phyloP scores from a whole-genome alignment of 139 green algal species.

The Ettlia oleoabundans region DNA sequence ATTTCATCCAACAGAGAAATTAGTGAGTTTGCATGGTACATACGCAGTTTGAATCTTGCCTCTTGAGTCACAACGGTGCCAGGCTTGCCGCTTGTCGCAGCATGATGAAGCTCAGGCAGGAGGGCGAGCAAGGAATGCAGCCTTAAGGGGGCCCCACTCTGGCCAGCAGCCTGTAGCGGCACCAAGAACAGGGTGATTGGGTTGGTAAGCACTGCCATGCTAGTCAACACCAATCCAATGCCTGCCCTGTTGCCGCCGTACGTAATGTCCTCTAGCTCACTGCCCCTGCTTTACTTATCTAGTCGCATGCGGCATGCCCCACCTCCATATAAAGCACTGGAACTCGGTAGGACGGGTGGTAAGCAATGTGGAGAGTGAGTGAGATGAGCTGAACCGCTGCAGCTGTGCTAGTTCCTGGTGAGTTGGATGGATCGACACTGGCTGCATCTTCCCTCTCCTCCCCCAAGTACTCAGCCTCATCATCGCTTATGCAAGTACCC shows the following conservation, averaged over 20 bases:
- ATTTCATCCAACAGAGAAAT: no score
- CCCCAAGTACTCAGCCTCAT: no score
- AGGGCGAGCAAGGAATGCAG: background rate
- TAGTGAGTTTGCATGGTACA: no score
- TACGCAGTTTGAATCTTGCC: background rate
- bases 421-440: background rate
- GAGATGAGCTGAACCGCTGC: background rate
- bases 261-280: no score
- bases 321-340: constrained; percentile 48
- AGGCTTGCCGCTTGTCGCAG: background rate
- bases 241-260: no score
- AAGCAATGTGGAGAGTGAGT: constrained; percentile 43
- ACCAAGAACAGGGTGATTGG: no score
- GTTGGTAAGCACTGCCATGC: no score
- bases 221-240: no score
- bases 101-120: background rate
- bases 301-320: background rate
- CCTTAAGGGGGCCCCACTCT: background rate
- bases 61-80: constrained; percentile 19
- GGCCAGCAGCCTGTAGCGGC: background rate
- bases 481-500: no score
- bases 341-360: constrained; percentile 54
- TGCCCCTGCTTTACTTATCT: no score
- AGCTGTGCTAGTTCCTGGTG: background rate
- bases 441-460: background rate